phyloP scores from a whole-genome alignment of 257 asterid species.

The Osmanthus fragrans region DNA sequence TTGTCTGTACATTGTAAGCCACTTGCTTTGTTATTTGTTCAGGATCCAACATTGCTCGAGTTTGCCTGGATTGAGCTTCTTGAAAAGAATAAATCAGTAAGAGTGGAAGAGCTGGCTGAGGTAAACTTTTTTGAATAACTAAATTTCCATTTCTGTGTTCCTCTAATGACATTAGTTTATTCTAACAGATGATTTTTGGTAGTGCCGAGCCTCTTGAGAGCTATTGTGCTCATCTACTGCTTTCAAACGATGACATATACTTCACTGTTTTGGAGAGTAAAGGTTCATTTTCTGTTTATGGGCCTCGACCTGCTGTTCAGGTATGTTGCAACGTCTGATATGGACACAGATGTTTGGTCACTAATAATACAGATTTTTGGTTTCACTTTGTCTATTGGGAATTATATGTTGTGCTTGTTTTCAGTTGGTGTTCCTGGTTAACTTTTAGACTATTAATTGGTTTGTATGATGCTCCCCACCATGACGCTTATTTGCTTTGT shows the following conservation, averaged over 20 bases:
- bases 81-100: constrained; percentile 69
- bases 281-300: constrained; percentile 72
- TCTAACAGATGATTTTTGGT: constrained; percentile 95
- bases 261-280: constrained; percentile 65
- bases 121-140: constrained; percentile 40
- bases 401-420: constrained; percentile 5
- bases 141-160: constrained; percentile 26
- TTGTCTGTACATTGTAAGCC: constrained; percentile 11
- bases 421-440: background rate
- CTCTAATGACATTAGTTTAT: constrained; percentile 46
- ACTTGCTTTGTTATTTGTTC: constrained; percentile 27
- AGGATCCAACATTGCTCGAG: constrained; percentile 91
- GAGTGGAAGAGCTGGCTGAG: constrained; percentile 89
- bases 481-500: constrained; percentile 14
- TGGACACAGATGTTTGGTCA: constrained; percentile 8
- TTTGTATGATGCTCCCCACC: constrained; percentile 15
- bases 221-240: constrained; percentile 83
- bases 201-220: constrained; percentile 89
- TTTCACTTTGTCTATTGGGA: constrained; percentile 13
- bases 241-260: constrained; percentile 77
- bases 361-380: background rate
- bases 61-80: constrained; percentile 97
- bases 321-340: constrained; percentile 35
- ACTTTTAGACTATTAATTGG: constrained; percentile 4
- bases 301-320: constrained; percentile 84